These are phyloP conservation scores for Tillandsia fasciculata DNA, from an alignment of 176 grass and related monocot genomes.

Conservation along the genomic window DNA sequence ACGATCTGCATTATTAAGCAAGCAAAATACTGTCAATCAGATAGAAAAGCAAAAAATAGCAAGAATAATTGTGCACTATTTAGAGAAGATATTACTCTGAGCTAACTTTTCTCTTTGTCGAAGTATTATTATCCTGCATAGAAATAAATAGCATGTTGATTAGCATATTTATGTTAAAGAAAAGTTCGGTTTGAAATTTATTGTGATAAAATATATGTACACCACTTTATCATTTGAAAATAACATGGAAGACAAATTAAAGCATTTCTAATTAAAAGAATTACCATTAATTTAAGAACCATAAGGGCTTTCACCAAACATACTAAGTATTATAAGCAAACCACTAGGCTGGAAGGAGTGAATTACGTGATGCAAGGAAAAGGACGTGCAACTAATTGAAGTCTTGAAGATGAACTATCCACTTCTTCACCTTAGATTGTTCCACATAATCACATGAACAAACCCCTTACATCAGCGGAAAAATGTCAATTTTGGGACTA, in stretches of 20 bases:
- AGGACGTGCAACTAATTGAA: no score
- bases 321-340: no score
- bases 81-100: conserved; percentile 10
- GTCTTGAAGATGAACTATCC: no score
- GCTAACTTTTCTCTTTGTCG: background rate
- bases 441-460: no score
- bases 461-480: no score
- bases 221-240: background rate
- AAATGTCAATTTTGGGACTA: no score
- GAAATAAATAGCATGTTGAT: background rate
- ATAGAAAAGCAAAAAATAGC: background rate
- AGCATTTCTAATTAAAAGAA: background rate
- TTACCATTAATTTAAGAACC: background rate
- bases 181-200: background rate
- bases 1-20: conserved; percentile 36
- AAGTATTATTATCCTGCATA: conserved; percentile 7
- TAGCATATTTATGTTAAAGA: background rate
- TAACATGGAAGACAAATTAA: background rate
- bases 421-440: no score
- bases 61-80: background rate
- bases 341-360: no score
- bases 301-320: no score
- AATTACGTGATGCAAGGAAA: no score
- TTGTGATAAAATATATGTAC: background rate
- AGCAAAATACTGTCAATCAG: conserved; percentile 5